Evolutionary conservation across 164 flowering plant genomes (phyloP), one percentile per base, ranked within the genome.

Genomic region (Stephania cephalantha): DNA sequence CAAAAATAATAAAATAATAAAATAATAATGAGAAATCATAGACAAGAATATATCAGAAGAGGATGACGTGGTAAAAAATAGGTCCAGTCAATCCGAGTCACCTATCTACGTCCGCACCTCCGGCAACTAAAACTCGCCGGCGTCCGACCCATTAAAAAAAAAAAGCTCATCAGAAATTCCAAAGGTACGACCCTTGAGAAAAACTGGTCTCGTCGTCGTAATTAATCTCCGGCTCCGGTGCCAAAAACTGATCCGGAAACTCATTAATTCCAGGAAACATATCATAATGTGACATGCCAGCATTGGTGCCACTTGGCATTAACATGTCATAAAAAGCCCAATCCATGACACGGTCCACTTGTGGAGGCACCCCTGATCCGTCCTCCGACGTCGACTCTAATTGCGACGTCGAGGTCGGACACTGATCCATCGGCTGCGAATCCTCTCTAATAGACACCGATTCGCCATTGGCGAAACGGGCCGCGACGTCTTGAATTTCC

Each of bases 261-360:
- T 87, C 91, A 58, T 86, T 84, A 69, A 83, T 83, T 9, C 79
- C 88, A 1, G 89, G 82, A 68, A 85, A 85, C 22, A 76, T 35
- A 29, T 76, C 91, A 65, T 80, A 88, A 61, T 86, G 88, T 7
- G 84, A 30, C 8, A 66, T 77, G 78, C 71, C 66, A 70, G 74
- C 74, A 6, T 70, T 74, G 52, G 81, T 77, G 20, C 70, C 81
- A 13, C 35, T 25, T 13, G 63, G 53, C 66, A 65, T 63, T 1
- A 80, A 68, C 46, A 80, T 9, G 25, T 86, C 85, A 72, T 74
- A 48, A n/a, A 85, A 82, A 5, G 79, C 78, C 68, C 72, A 75
- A 31, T 86, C 85, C 69, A 73, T 1, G 5, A 74, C 29, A n/a
- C 13, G 35, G 5, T 82, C 82, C 6, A 77, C 64, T 1, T 71